A percentile compares a stretch with the other conserved stretches of the same genome.
Conservation (phyloP, 176 grass and related monocot genomes). For the Themeda triandra region DNA sequence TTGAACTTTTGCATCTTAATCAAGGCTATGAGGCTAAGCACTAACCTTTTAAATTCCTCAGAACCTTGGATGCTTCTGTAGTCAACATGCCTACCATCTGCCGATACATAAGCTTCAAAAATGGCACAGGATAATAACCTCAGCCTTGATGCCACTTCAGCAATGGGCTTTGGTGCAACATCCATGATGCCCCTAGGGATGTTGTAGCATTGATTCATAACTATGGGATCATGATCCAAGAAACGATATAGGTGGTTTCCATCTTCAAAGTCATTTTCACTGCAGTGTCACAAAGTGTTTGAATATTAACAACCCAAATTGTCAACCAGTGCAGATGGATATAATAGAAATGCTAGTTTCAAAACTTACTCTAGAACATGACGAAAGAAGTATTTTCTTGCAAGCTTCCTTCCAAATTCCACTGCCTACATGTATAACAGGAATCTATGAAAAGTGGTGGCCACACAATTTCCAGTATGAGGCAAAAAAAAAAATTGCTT, state of each 20-base stretch:
- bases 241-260: conserved; percentile 87
- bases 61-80: conserved; percentile 76
- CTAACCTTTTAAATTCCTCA: conserved; percentile 96
- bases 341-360: conserved; percentile 15
- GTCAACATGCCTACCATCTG: conserved; percentile 80
- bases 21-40: background rate
- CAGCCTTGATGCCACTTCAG: conserved; percentile 73
- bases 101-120: conserved; percentile 88
- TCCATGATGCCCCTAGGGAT: conserved; percentile 77
- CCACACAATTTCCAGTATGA: background rate
- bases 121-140: conserved; percentile 70
- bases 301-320: conserved; percentile 1
- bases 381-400: conserved; percentile 66
- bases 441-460: background rate
- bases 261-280: conserved; percentile 92
- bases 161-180: conserved; percentile 72
- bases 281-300: conserved; percentile 36
- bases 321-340: background rate
- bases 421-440: conserved; percentile 58
- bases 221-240: conserved; percentile 77
- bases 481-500: background rate
- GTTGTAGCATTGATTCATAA: conserved; percentile 89
- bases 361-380: conserved; percentile 82
- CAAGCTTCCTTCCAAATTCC: conserved; percentile 93
- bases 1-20: background rate